Conservation (phyloP, 768 basidiomycete species). For the Filobasidium floriforme region DNA sequence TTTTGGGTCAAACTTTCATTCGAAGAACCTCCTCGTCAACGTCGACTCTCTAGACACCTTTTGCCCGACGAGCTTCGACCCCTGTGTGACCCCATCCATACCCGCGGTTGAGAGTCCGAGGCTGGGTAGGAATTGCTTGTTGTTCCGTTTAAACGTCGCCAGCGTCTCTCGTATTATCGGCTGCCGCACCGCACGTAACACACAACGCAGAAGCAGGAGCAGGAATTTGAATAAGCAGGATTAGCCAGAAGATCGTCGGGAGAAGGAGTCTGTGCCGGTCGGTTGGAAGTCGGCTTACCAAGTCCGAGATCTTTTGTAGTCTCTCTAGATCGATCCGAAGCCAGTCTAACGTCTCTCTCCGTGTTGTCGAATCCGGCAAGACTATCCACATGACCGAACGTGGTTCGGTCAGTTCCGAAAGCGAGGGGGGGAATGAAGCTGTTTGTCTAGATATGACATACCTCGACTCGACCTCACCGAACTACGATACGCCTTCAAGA, state of each 20-base stretch:
- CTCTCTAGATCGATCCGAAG: conserved; percentile 38
- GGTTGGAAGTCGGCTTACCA: conserved; percentile 27
- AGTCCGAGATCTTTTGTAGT: conserved; percentile 29
- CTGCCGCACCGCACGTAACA: conserved; percentile 17
- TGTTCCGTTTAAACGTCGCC: conserved; percentile 33
- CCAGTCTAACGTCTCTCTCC: conserved; percentile 42
- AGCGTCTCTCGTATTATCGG: conserved; percentile 30
- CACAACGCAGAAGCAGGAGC: not conserved
- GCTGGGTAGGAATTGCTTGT: conserved; percentile 36
- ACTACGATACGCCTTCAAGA: conserved; percentile 37
- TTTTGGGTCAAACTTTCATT: not conserved
- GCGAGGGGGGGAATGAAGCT: not conserved
- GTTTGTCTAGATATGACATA: too few relatives aligned
- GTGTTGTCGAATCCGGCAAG: conserved; percentile 34
- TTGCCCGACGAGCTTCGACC: conserved; percentile 10
- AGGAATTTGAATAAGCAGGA: not conserved
- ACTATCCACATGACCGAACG: conserved; percentile 24
- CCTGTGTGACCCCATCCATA: conserved; percentile 5
- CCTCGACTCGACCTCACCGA: conserved; percentile 40
- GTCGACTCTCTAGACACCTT: conserved; percentile 10
- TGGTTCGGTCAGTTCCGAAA: not conserved
- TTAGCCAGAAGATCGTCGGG: not conserved
- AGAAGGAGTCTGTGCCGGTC: not conserved
- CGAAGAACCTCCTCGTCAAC: conserved; percentile 15
- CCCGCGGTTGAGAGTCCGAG: conserved; percentile 33